Evolutionary conservation across 495 filamentous ascomycete genomes (phyloP).

Genomic region (Friedmanniomyces simplex): DNA sequence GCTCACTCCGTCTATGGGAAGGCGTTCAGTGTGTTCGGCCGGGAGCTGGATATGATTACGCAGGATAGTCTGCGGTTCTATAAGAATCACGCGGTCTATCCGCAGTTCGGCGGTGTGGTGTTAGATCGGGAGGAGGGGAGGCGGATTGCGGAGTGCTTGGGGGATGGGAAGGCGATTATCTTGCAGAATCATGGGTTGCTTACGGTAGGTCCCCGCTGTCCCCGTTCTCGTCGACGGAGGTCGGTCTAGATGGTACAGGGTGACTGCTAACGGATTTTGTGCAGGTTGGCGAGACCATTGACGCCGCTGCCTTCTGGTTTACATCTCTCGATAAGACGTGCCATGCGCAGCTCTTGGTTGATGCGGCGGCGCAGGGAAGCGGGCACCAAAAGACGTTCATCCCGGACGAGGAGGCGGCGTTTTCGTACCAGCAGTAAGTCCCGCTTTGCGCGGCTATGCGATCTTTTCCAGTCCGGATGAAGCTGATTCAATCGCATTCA

Average conservation of each 20-base stretch:
- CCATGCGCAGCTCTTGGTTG: slow-evolving; percentile 55
- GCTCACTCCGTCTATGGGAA: slow-evolving; percentile 44
- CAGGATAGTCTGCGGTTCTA: slow-evolving; percentile 64
- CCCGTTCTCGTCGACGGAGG: too few species aligned
- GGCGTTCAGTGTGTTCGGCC: slow-evolving; percentile 44
- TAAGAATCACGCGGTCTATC: slow-evolving; percentile 40
- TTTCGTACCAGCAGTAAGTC: slow-evolving; percentile 27
- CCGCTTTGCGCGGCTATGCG: too few species aligned
- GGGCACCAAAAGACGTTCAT: slow-evolving; percentile 48
- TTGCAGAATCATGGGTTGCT: slow-evolving; percentile 60
- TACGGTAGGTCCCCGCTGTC: slow-evolving; percentile 35
- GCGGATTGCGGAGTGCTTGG: slow-evolving; percentile 49
- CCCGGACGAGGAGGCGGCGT: slow-evolving; percentile 41
- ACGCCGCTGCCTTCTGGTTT: slow-evolving; percentile 60
- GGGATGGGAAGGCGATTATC: slow-evolving; percentile 53
- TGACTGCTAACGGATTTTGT: neutral
- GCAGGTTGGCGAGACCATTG: slow-evolving; percentile 48
- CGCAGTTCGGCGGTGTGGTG: slow-evolving; percentile 46
- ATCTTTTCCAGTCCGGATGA: too few species aligned
- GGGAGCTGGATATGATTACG: slow-evolving; percentile 50
- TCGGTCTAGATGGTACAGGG: too few species aligned
- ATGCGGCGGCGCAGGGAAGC: slow-evolving; percentile 46
- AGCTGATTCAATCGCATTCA: neutral
- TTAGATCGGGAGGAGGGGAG: slow-evolving; percentile 52
- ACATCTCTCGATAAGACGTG: slow-evolving; percentile 53